Base-by-base conservation (phyloP, 1,139 yeast species). In the Hemisphaericaspora lyxosophila region DNA sequence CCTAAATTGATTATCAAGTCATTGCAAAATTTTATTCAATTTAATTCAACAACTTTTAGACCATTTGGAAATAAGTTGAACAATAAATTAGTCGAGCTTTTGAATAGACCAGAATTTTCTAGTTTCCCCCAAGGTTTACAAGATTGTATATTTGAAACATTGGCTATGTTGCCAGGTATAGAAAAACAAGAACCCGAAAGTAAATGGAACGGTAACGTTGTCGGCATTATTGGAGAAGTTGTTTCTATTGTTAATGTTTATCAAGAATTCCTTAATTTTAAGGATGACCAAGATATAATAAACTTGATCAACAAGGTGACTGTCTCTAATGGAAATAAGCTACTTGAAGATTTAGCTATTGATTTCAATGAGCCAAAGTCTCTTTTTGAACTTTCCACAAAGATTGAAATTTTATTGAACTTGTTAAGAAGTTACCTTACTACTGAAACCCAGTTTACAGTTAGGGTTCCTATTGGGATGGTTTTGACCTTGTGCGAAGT, bases 41-140 rank as follows among this genome's bases (percentile, higher is more conserved):
- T 73, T 44, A 86, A 85, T 55, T 77, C 95, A 1, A 85, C 94
- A 4, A 84, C 95, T 3, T 85, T 87, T 55, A 75, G 92, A 57
- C 95, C 96, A 7, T 82, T 73, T 61, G 84, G 82, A 8, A 74
- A 77, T 45, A 82, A 82, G 51, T 74, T 79, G 44, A 76, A 79
- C 42, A 59, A 59, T 5, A 70, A 70, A 25, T 58, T 87, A 30
- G 43, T 69, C 16, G 53, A 52, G 6, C 39, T 67, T 49, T 57
- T 76, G 55, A 54, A 54, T 54, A 33, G 47, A 7, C 41, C 39
- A 3, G 58, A 56, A 13, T 68, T 62, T 39, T 35, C 41, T 16
- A 53, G 54, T 34, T 62, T 68, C 39, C 73, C 78, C 14, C 34
- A 38, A 0, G 44, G 51, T 0, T 62, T 82, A 37, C 70, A 76